These are phyloP conservation scores for Chlamydomonas sp. DNA, from an alignment of 139 green algal genomes.

Conservation along the genomic window DNA sequence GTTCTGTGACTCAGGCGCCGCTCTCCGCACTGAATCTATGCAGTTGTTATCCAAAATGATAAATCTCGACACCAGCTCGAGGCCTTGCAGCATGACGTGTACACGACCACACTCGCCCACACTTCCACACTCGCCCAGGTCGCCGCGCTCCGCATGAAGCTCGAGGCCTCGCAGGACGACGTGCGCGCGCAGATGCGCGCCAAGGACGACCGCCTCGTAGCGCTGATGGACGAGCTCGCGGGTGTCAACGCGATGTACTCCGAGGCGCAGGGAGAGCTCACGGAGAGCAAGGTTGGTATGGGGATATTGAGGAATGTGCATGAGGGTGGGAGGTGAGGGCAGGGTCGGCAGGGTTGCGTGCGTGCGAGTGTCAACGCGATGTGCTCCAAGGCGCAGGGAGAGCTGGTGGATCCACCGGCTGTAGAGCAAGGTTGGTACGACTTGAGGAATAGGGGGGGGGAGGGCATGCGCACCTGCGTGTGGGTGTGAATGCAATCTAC, in stretches of 20 bases:
- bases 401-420: too few relatives aligned
- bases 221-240: constrained; percentile 63
- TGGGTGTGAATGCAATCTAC: constrained; percentile 52
- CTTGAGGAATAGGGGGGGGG: constrained; percentile 33
- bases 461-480: constrained; percentile 58
- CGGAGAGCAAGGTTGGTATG: too few relatives aligned
- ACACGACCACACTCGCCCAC: too few relatives aligned
- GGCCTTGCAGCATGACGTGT: too few relatives aligned
- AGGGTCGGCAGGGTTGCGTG: too few relatives aligned
- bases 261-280: constrained; percentile 42
- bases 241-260: constrained; percentile 50
- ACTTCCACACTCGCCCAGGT: too few relatives aligned
- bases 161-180: constrained; percentile 34
- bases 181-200: constrained; percentile 49
- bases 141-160: constrained; percentile 33
- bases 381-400: constrained; percentile 41
- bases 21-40: too few relatives aligned
- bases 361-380: constrained; percentile 55
- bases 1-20: too few relatives aligned
- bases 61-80: too few relatives aligned
- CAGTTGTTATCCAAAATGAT: too few relatives aligned
- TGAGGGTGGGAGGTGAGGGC: constrained; percentile 30
- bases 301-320: too few relatives aligned
- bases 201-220: constrained; percentile 40
- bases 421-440: too few relatives aligned